Conservation (phyloP, 2,329 filamentous ascomycete species). For the Fusarium oligoseptatum region DNA sequence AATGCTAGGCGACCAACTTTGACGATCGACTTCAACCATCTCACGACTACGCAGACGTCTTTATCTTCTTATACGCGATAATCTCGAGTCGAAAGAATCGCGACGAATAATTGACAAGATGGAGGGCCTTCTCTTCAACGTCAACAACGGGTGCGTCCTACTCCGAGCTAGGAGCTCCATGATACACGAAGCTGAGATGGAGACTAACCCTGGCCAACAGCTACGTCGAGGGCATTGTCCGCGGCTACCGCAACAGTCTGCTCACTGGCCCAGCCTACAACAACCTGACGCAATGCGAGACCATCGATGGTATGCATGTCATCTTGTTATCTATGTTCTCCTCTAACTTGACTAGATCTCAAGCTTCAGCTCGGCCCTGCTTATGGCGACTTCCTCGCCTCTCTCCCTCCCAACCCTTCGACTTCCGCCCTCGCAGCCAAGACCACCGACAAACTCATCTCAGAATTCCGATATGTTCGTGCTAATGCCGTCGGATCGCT, state of each 20-base stretch:
- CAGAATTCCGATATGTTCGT: conserved; percentile 96
- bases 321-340: neutral
- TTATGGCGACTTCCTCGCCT: conserved; percentile 96
- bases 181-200: conserved; percentile 37
- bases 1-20: conserved; percentile 46
- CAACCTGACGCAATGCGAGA: conserved; percentile 98
- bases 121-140: conserved; percentile 96
- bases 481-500: conserved; percentile 93
- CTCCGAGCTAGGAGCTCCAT: conserved; percentile 23
- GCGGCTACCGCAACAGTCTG: conserved; percentile 94
- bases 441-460: conserved; percentile 97
- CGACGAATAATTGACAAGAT: conserved; percentile 61
- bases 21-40: conserved; percentile 39
- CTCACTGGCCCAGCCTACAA: conserved; percentile 91
- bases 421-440: conserved; percentile 95
- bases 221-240: conserved; percentile 97
- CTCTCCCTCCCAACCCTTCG: conserved; percentile 94
- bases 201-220: conserved; percentile 62
- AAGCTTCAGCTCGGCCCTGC: conserved; percentile 97
- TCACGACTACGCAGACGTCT: conserved; percentile 25
- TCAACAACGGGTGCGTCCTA: conserved; percentile 83
- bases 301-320: conserved; percentile 81
- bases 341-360: conserved; percentile 74
- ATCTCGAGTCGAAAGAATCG: conserved; percentile 7
- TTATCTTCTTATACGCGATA: conserved; percentile 17